These are phyloP conservation scores for Neofusicoccum sp. DNA, from an alignment of 2,329 filamentous ascomycete species.

Conservation along the genomic window DNA sequence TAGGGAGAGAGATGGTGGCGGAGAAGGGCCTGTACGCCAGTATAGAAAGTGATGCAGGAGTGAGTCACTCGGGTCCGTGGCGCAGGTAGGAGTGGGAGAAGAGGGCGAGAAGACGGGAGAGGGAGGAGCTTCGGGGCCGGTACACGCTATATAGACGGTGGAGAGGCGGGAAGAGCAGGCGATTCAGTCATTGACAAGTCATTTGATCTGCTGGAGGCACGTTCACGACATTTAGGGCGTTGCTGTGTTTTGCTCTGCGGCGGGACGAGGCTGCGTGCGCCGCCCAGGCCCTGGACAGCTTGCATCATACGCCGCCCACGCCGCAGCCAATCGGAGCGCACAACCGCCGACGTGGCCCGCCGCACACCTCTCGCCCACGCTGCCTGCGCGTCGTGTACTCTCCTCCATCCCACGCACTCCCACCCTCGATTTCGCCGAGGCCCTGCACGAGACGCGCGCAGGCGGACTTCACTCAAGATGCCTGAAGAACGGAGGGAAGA, in stretches of 20 bases:
- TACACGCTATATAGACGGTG: neutral
- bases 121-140: neutral
- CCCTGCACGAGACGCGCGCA: neutral
- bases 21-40: neutral
- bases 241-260: slow-evolving; percentile 1
- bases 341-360: slow-evolving; percentile 1
- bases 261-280: neutral
- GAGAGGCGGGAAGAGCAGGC: neutral
- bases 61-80: neutral
- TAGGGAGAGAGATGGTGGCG: neutral
- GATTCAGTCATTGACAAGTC: slow-evolving; percentile 4
- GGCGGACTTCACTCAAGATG: slow-evolving; percentile 16
- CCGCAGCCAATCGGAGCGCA: slow-evolving; percentile 1
- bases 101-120: neutral
- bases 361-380: neutral
- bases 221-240: slow-evolving; percentile 4
- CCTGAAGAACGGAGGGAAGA: slow-evolving; percentile 19
- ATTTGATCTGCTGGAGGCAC: slow-evolving; percentile 10
- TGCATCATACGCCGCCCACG: slow-evolving; percentile 14
- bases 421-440: neutral
- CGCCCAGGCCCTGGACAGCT: neutral
- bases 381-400: slow-evolving; percentile 1
- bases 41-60: neutral
- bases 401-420: neutral
- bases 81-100: neutral